Base-by-base conservation (phyloP, 2,329 filamentous ascomycete species). In the Rhynchosporium agropyri region DNA sequence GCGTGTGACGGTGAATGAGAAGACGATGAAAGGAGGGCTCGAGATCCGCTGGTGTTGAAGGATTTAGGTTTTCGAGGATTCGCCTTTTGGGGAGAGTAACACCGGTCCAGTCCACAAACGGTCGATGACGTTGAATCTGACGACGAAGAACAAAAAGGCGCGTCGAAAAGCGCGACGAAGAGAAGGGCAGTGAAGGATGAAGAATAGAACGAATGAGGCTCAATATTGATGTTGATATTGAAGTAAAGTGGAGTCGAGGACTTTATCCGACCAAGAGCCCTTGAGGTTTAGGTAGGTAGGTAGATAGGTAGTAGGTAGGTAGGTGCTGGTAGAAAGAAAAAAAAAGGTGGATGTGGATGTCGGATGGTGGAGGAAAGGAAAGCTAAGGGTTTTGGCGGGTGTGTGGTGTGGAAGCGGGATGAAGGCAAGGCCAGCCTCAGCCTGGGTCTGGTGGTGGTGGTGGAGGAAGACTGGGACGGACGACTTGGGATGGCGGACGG, bases 161-260 rank as follows among this genome's bases (percentile, higher is more conserved):
- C 36, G 49, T 46, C 20, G 56, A 49, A 29, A 45, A 49, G 56
- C 36, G 60, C 28, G 48, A 60, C n/a, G 31, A 10, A 51, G 28
- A 10, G 36, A 43, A 31, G 20, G 20, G 20, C 9, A n/a, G 29
- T 50, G 15, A 10, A 40, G 38, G 12, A 43, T 43, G 29, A n/a
- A 36, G 29, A 31, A 42, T 43, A 48, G 29, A 43, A 5, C 29
- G 5, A 4, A 7, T 51, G 69, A 70, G 64, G 68, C 69, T 68
- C 62, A 67, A 66, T 20, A 20, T 20, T 63, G 63, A 10, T 56
- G 59, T 57, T 63, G 64, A 65, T 66, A 62, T 64, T 53, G 62
- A 55, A 61, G 64, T 67, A 66, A 69, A 70, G 68, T 69, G 69
- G 67, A 68, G 60, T 53, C 43, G 43, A 56, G 58, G 63, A 64